Base-by-base conservation (phyloP, 2,329 filamentous ascomycete species). In the Cucurbitaria berberidis region DNA sequence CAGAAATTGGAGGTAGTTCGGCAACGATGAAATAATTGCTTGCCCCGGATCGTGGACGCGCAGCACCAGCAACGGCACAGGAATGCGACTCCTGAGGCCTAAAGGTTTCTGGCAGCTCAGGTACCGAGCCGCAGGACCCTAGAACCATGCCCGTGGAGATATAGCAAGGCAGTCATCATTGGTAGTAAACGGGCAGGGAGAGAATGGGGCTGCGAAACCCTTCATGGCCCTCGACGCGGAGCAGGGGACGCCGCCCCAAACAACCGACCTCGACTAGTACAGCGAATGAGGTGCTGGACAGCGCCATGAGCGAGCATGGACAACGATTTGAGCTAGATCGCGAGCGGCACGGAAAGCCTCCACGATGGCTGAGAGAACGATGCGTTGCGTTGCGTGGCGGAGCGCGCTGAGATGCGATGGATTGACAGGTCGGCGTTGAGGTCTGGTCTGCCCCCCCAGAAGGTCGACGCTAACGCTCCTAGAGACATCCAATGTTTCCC, bases 121-220 rank as follows among this genome's bases (percentile, higher is more conserved):
- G 68, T 65, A 69, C 65, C 59, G 62, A 66, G 67, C 69, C 65
- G 64, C 64, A 63, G 53, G 47, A 62, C 59, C 64, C 64, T 65
- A 61, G 57, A 45, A 53, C 53, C 64, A 66, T 67, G 62, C 45
- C 63, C 51, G 67, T 57, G 63, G 66, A 64, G 55, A 65, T 69
- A 63, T 60, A 64, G 63, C 57, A 62, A 63, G 58, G 57, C 59
- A 55, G 59, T 66, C 71, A 70, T 72, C 64, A 70, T 69, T 65
- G 68, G 65, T 47, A 47, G 57, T 62, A 49, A 61, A 53, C 64
- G 62, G 68, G 66, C 68, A 70, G 64, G 64, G 64, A 67, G 67
- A 57, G 59, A 61, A n/a, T n/a, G 58, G 55, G 51, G 39, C 54
- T 62, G 53, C 59, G 51, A 60, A 63, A 59, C 53, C 24, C 42